Evolutionary conservation across 169 alveolate species (phyloP), one percentile per base, ranked within the genome.

Genomic region (Theileria luwenshuni): DNA sequence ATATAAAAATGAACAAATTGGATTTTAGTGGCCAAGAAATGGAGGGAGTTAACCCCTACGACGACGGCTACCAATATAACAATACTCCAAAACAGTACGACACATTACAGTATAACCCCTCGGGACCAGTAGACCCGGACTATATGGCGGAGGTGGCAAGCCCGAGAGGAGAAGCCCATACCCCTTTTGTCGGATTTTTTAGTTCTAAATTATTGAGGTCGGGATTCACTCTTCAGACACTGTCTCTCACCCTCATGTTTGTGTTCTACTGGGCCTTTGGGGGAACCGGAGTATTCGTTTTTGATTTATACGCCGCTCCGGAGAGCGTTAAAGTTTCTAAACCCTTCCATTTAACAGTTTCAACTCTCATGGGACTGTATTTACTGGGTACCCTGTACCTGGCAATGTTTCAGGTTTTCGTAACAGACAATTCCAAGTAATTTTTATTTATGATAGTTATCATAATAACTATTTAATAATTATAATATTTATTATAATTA

Each of bases 401-500:
- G 47, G 94, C 94, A 27, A 77, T 86, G 90, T 91, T 91, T 65
- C 95, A 91, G 72, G 92, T 90, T 45, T 90, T 91, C 84, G 93
- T 90, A 35, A 86, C 95, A 2, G 95, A 91, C 68, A 91, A 86
- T 61, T 85, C 94, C 68, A 91, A 91, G 91, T 90, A 84, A 74
- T 86, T n/a, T 0, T 35, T n/a, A 7, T 17, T 21, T 35, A 28
- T 49, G 10, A 38, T 38, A 3, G 5, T 7, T 38, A 7, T 38
- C 23, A 3, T 28, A n/a, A n/a, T n/a, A n/a, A n/a, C n/a, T n/a
- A 3, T 49, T 49, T 49, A 6, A 49, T 8, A 49, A 3, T 8
- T 21, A 35, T 59, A 21, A 33, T 59, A 59, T 59, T 21, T 59
- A 30, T 54, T 59, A 30, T 59, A 5, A 21, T 21, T 49, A 25